A percentile compares a stretch with the other conserved stretches of the same genome.
These are phyloP conservation scores for Cokeromyces recurvatus DNA, from an alignment of 371 early-diverging fungal species.

Conservation along the genomic window DNA sequence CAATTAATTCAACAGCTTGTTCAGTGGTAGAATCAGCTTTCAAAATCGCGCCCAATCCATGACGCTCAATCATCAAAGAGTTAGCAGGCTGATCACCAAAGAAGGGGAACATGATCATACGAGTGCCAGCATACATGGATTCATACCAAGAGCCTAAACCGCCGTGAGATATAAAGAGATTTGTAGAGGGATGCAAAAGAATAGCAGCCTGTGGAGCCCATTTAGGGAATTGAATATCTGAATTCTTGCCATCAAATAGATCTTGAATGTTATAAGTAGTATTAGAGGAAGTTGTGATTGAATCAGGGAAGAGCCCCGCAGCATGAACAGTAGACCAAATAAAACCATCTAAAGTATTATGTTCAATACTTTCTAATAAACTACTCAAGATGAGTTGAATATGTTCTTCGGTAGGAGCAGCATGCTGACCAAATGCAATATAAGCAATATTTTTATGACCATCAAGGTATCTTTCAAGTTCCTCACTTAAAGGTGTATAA, in stretches of 20 bases:
- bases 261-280: not conserved
- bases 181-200: constrained; percentile 26
- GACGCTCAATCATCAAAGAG: constrained; percentile 1
- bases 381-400: constrained; percentile 14
- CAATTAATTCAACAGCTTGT: not conserved
- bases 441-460: constrained; percentile 21
- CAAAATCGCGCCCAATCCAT: not conserved
- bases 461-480: constrained; percentile 10
- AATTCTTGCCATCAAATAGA: not conserved
- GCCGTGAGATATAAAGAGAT: constrained; percentile 33
- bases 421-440: constrained; percentile 35
- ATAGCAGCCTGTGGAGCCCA: constrained; percentile 42
- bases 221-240: not conserved
- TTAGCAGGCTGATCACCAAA: constrained; percentile 37
- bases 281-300: constrained; percentile 1
- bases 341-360: constrained; percentile 22
- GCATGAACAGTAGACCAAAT: constrained; percentile 24
- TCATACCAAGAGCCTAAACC: constrained; percentile 35
- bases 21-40: not conserved
- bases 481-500: constrained; percentile 12
- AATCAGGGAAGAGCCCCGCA: constrained; percentile 2
- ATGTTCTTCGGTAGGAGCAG: not conserved
- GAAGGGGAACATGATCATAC: constrained; percentile 30
- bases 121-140: constrained; percentile 25
- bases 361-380: constrained; percentile 18